phyloP scores from a whole-genome alignment of 768 basidiomycete genomes.

The Hericium rajendrae region DNA sequence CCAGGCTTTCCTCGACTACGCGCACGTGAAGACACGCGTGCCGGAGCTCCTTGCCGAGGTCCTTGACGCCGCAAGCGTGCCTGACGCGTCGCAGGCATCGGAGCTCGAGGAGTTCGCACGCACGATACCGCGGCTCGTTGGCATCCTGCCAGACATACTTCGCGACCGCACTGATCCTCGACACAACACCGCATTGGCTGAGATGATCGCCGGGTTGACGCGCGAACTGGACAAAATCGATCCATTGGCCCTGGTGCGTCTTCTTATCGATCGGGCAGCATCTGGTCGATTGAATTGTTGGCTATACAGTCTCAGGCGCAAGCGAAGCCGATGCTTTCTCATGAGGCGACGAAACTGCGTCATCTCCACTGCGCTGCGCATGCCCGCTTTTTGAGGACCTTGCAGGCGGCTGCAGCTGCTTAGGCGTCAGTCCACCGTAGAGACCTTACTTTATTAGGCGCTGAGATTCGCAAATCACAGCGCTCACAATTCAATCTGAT shows the following conservation, averaged over 20 bases:
- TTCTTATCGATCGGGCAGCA: background rate
- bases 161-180: slow-evolving; percentile 46
- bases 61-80: slow-evolving; percentile 29
- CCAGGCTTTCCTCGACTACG: slow-evolving; percentile 68
- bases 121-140: slow-evolving; percentile 54
- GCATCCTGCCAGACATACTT: slow-evolving; percentile 59
- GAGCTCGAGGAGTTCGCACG: slow-evolving; percentile 56
- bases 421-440: too few species aligned
- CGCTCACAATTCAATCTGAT: too few species aligned
- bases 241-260: slow-evolving; percentile 52
- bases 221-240: slow-evolving; percentile 47
- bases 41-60: slow-evolving; percentile 42
- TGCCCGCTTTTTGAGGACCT: slow-evolving; percentile 10
- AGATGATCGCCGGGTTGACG: slow-evolving; percentile 62
- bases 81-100: slow-evolving; percentile 35
- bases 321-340: slow-evolving; percentile 1
- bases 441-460: too few species aligned
- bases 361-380: slow-evolving; percentile 8
- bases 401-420: slow-evolving; percentile 2
- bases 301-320: slow-evolving; percentile 7
- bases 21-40: slow-evolving; percentile 48
- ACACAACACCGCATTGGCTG: slow-evolving; percentile 60
- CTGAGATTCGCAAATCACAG: too few species aligned
- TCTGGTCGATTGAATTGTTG: background rate
- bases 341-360: slow-evolving; percentile 11